Base-by-base conservation (phyloP, 2,329 filamentous ascomycete genomes). In the Nannizziopsis barbatae region DNA sequence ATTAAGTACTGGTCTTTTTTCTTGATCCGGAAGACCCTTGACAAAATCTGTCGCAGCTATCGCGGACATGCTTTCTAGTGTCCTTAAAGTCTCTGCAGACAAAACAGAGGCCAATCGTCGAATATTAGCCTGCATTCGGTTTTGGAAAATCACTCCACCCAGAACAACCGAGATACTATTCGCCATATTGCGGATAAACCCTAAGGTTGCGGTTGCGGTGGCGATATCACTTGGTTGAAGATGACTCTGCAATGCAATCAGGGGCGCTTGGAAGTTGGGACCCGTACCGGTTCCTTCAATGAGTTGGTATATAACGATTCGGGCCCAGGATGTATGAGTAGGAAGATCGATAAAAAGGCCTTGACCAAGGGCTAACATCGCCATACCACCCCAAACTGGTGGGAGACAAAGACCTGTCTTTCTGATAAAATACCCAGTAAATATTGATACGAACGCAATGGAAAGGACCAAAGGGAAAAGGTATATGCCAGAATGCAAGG, bases 401-500 rank as follows among this genome's bases (percentile, higher is more conserved):
- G 71, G 67, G 1, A 73, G 75, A 63, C 83, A 86, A 52, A 75
- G 74, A 27, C 83, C 83, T 0, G 80, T 84, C 61, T 78, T 89
- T 49, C 83, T 83, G 56, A 84, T 83, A 61, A 85, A 76, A 67
- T 86, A 77, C 53, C 79, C 83, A 35, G 75, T 76, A 2, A 59
- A 57, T 4, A 75, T 75, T 0, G 83, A 85, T 27, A 75, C 62
- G n/a, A 52, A 39, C 20, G 50, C 46, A 12, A 50, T 22, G 1
- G 80, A 74, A 30, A 90, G 60, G 5, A 83, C 83, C 52, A 77
- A 78, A 0, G 86, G 82, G n/a, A 92, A 72, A 12, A 87, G 64
- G 59, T 86, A 86, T 40, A 89, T 78, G 41, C 86, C 86, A 1
- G 80, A 84, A 27, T 83, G 69, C 31, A 89, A 75, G 0, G 86